These are phyloP conservation scores for Pyrrhoderma noxium DNA, from an alignment of 1,284 basidiomycete species.

Conservation along the genomic window DNA sequence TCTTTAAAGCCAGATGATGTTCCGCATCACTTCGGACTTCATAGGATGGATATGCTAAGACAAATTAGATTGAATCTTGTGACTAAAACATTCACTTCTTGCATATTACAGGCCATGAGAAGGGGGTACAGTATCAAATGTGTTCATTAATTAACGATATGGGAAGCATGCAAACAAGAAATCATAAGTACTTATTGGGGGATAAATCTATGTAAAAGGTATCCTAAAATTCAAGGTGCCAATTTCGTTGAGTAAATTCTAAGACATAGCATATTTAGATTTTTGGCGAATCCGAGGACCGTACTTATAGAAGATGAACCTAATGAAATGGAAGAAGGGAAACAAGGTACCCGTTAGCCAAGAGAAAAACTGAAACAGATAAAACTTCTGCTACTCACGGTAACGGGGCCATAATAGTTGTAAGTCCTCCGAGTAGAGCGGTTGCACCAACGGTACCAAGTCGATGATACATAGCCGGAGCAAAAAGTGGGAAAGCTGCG, in stretches of 20 bases:
- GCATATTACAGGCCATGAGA: no score
- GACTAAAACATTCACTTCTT: no score
- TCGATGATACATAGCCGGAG: slow-evolving; percentile 46
- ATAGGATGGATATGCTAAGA: no score
- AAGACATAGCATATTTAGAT: slow-evolving; percentile 30
- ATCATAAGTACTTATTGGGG: no score
- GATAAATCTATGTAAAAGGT: no score
- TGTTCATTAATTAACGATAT: no score
- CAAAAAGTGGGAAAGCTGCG: slow-evolving; percentile 67
- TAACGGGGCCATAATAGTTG: slow-evolving; percentile 60
- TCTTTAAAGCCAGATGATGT: no score
- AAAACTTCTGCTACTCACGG: slow-evolving; percentile 54
- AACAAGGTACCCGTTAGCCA: not conserved
- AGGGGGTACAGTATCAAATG: no score
- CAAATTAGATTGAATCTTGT: no score
- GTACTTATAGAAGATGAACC: slow-evolving; percentile 35
- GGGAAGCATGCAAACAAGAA: no score
- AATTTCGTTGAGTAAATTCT: not conserved
- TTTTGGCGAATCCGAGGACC: slow-evolving; percentile 33
- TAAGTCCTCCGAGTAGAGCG: slow-evolving; percentile 66
- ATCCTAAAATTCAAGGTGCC: no score
- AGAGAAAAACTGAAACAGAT: not conserved
- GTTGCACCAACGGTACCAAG: slow-evolving; percentile 72
- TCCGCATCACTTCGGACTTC: no score
- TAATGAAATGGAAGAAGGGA: slow-evolving; percentile 13